Conservation (phyloP, 2,329 filamentous ascomycete genomes). For the Trichocomaceae sp. region DNA sequence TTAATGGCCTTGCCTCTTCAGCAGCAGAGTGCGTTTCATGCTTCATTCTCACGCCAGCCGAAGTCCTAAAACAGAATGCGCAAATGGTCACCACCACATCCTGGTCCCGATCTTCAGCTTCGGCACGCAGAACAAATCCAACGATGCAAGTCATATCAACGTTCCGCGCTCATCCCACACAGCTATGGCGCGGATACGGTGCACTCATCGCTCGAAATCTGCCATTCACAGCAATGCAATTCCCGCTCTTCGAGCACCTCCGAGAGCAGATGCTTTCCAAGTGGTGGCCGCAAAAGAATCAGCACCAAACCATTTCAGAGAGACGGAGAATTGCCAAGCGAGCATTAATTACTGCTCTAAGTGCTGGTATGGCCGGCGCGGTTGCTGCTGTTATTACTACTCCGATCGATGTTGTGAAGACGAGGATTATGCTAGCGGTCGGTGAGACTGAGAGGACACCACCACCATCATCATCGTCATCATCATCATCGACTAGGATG, state of each 20-base stretch:
- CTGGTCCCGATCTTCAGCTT: background rate
- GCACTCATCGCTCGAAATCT: constrained; percentile 76
- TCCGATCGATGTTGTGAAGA: constrained; percentile 85
- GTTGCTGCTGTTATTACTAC: constrained; percentile 77
- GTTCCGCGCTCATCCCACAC: constrained; percentile 52
- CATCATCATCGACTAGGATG: constrained; percentile 12
- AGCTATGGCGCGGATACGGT: constrained; percentile 64
- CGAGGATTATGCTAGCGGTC: constrained; percentile 66
- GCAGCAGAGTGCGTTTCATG: constrained; percentile 78
- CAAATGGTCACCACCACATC: constrained; percentile 58
- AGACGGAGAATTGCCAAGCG: constrained; percentile 52
- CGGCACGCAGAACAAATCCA: constrained; percentile 30
- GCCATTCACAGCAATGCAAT: constrained; percentile 82
- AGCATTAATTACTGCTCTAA: constrained; percentile 62
- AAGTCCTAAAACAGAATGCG: constrained; percentile 90
- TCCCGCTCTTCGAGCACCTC: constrained; percentile 74
- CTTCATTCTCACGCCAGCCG: constrained; percentile 77
- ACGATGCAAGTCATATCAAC: constrained; percentile 52
- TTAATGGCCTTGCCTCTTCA: constrained; percentile 68
- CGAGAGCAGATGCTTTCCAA: constrained; percentile 48
- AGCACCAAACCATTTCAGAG: constrained; percentile 26
- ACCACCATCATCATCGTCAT: constrained; percentile 2
- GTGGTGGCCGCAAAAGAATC: constrained; percentile 28
- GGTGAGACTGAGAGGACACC: background rate
- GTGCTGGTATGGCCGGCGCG: constrained; percentile 67